Evolutionary conservation across 257 asterid genomes (phyloP).

Genomic region (Catharanthus roseus): DNA sequence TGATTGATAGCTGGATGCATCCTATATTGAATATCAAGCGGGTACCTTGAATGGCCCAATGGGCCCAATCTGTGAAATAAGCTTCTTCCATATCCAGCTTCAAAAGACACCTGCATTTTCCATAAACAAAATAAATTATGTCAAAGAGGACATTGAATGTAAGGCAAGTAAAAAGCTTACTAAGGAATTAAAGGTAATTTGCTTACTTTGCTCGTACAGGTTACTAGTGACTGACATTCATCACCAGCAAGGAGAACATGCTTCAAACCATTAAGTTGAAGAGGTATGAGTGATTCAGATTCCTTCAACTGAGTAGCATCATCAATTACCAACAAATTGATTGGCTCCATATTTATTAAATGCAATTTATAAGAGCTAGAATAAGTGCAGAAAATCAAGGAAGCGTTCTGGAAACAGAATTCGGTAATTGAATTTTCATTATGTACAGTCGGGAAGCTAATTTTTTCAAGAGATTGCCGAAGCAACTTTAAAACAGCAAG

Average conservation of each 20-base stretch:
- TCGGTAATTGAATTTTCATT: constrained; percentile 13
- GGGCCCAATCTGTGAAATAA: constrained; percentile 6
- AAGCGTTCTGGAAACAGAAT: constrained; percentile 30
- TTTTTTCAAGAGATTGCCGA: background rate
- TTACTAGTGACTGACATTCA: constrained; percentile 55
- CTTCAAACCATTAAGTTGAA: constrained; percentile 44
- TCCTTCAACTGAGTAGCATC: constrained; percentile 69
- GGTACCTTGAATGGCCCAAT: constrained; percentile 39
- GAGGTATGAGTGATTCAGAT: constrained; percentile 46
- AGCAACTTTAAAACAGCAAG: background rate
- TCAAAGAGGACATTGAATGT: background rate
- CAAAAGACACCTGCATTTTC: background rate
- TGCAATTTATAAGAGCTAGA: constrained; percentile 39
- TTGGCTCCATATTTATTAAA: constrained; percentile 11
- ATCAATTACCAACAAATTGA: constrained; percentile 44
- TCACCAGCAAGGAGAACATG: constrained; percentile 63
- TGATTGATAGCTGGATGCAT: constrained; percentile 55
- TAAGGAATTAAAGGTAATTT: background rate
- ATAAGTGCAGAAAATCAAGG: constrained; percentile 39
- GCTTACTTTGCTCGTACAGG: constrained; percentile 52
- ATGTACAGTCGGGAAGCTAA: constrained; percentile 18
- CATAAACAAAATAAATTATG: background rate
- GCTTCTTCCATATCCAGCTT: background rate
- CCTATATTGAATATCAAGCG: constrained; percentile 49
- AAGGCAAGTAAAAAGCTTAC: background rate